phyloP scores from a whole-genome alignment of 306 rosid genomes.

The Lathyrus sativus region DNA sequence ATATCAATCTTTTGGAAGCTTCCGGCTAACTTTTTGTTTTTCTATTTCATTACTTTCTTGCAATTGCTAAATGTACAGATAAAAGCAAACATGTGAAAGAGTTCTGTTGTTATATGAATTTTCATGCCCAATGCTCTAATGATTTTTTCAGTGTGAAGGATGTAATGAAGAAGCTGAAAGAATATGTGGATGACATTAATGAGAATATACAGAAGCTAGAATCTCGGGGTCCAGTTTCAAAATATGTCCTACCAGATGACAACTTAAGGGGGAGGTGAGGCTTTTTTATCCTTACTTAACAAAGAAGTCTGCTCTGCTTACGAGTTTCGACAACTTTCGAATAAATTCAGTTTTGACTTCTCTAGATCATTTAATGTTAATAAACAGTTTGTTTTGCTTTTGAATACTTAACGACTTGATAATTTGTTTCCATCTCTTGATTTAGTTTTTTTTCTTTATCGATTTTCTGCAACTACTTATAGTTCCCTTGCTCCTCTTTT shows the following conservation, averaged over 20 bases:
- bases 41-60: conserved; percentile 20
- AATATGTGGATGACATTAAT: conserved; percentile 76
- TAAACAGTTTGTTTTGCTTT: not conserved
- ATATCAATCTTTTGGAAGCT: conserved; percentile 31
- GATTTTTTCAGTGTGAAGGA: conserved; percentile 66
- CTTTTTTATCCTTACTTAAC: conserved; percentile 25
- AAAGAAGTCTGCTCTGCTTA: conserved; percentile 2
- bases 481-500: conserved; percentile 25
- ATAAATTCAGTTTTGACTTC: not conserved
- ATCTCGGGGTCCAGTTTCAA: conserved; percentile 85
- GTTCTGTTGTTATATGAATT: conserved; percentile 3
- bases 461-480: conserved; percentile 13
- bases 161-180: conserved; percentile 64
- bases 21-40: conserved; percentile 29
- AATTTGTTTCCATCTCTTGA: conserved; percentile 20
- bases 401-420: conserved; percentile 16
- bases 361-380: not conserved
- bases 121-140: conserved; percentile 28
- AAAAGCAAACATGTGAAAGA: conserved; percentile 12
- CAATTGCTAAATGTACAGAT: conserved; percentile 15
- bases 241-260: conserved; percentile 76
- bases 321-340: not conserved
- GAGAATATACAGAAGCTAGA: conserved; percentile 66
- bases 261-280: conserved; percentile 81
- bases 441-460: not conserved